Base-by-base conservation (phyloP, 2,329 filamentous ascomycete species). In the Fusarium sp. region DNA sequence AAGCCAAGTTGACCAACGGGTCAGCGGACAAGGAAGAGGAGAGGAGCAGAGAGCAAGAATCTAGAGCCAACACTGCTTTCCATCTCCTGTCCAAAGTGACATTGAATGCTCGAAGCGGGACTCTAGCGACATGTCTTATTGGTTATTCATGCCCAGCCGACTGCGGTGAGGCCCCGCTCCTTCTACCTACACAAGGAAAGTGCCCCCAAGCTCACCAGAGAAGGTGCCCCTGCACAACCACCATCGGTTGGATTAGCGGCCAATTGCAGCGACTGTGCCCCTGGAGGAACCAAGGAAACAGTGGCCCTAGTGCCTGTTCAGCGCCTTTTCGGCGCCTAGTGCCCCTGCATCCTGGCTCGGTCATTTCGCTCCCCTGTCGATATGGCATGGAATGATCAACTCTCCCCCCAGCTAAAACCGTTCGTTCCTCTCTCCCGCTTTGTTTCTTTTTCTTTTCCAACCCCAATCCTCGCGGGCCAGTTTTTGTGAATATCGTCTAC, bases 391-490 rank as follows among this genome's bases (percentile, higher is more conserved):
- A 67, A 67, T 52, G 59, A 71, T 53, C 49, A 52, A 48, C 43
- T 60, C 21, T 56, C 44, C 49, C 53, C 52, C 58, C 61, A 70
- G 61, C 62, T 64, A 56, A 70, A 69, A 71, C 43, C 53, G 53
- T 46, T 41, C 56, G 39, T 52, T 63, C 62, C 59, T 67, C 58
- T 65, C 61, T 67, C 56, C 63, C 53, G 46, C 66, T 64, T 50
- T 52, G 62, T 61, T 67, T 67, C 56, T 51, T 71, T 63, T 63
- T 58, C 60, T 71, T 58, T 55, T 68, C 64, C 69, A 70, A 72
- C 63, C 69, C 68, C 69, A 73, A 75, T 71, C 62, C 73, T 65
- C 68, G 59, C 68, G 71, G 72, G 70, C 70, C 63, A 70, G 63
- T 58, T 70, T 75, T 75, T 68, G 71, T 73, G 73, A 75, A 65